phyloP scores from a whole-genome alignment of 768 basidiomycete species.

The Naganishia randhawae region DNA sequence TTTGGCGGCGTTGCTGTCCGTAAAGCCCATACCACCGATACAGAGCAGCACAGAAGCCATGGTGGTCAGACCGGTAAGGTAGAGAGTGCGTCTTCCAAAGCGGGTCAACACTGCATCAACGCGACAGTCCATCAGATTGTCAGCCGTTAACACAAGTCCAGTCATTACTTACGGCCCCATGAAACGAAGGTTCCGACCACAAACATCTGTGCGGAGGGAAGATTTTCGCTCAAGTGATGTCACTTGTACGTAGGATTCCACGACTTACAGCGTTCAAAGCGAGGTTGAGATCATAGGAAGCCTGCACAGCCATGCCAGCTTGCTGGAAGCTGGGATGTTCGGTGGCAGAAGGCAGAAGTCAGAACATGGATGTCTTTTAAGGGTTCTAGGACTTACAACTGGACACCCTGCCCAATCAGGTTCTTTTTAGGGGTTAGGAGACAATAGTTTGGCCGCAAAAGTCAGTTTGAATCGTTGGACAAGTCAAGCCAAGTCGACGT shows the following conservation, averaged over 20 bases:
- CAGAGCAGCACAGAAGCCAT: constrained; percentile 45
- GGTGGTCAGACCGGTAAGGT: constrained; percentile 46
- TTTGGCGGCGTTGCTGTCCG: constrained; percentile 22
- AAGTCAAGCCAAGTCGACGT: no score
- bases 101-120: constrained; percentile 33
- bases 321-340: constrained; percentile 33
- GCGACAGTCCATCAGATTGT: background rate
- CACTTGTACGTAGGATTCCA: background rate
- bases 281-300: constrained; percentile 39
- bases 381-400: constrained; percentile 36
- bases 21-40: constrained; percentile 49
- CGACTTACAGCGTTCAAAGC: constrained; percentile 33
- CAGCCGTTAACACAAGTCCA: no score
- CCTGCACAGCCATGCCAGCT: constrained; percentile 39
- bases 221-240: background rate
- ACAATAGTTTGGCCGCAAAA: no score
- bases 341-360: no score
- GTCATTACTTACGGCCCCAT: constrained; percentile 42
- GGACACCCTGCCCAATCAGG: constrained; percentile 45
- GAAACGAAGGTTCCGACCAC: constrained; percentile 47
- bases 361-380: no score
- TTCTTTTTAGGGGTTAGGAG: background rate
- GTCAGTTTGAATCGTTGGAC: no score
- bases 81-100: constrained; percentile 51
- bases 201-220: constrained; percentile 32